These are phyloP conservation scores for Barnettozyma pratensis DNA, from an alignment of 805 yeast species.

Conservation along the genomic window DNA sequence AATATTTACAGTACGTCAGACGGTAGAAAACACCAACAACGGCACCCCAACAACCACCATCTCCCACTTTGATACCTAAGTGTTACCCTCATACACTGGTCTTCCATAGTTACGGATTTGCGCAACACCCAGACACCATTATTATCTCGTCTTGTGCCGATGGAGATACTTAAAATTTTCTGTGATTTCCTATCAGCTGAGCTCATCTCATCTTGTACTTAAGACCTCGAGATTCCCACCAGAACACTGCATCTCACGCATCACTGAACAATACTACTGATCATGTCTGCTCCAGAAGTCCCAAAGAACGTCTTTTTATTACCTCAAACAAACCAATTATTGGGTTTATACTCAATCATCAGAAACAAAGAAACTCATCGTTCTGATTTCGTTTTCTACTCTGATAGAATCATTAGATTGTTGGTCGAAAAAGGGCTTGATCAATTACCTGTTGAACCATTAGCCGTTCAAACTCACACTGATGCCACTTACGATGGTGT, in stretches of 20 bases:
- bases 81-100: not conserved
- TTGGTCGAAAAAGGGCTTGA: slow-evolving; percentile 95
- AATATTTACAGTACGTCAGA: too few relatives aligned
- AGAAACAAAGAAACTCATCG: slow-evolving; percentile 77
- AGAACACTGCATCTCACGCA: not conserved
- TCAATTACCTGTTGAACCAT: slow-evolving; percentile 80
- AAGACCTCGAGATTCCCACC: not conserved
- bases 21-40: not conserved
- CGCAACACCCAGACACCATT: not conserved
- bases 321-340: slow-evolving; percentile 85
- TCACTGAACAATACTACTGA: not conserved
- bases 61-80: not conserved
- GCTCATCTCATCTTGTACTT: not conserved
- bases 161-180: slow-evolving; percentile 1
- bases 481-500: slow-evolving; percentile 70
- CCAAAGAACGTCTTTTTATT: slow-evolving; percentile 58
- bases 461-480: slow-evolving; percentile 69
- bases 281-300: slow-evolving; percentile 9
- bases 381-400: slow-evolving; percentile 90
- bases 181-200: not conserved
- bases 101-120: not conserved
- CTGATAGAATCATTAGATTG: slow-evolving; percentile 90
- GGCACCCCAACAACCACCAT: too few relatives aligned
- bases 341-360: slow-evolving; percentile 84
- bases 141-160: not conserved